Evolutionary conservation across 2,329 filamentous ascomycete genomes (phyloP).

Genomic region (Phoma sp.): DNA sequence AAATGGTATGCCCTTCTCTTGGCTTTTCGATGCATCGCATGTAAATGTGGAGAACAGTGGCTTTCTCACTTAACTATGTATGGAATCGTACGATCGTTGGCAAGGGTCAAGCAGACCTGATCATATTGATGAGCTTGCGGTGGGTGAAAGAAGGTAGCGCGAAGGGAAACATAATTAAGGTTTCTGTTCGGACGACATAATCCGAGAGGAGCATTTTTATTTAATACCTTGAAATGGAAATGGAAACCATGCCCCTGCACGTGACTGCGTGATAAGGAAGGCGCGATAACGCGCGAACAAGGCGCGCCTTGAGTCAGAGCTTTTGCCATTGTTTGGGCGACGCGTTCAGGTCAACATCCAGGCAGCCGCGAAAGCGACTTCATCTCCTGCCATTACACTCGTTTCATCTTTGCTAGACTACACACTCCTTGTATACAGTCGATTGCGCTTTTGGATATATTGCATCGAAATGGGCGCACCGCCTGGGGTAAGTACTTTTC

Average conservation of each 20-base stretch:
- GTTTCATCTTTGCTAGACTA: neutral
- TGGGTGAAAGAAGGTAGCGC: constrained; percentile 7
- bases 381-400: constrained; percentile 1
- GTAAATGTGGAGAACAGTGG: neutral
- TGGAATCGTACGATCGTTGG: neutral
- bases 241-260: neutral
- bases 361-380: constrained; percentile 12
- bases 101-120: neutral
- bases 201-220: neutral
- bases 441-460: neutral
- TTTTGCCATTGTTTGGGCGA: constrained; percentile 9
- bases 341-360: constrained; percentile 4
- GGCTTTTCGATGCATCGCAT: neutral
- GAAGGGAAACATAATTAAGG: neutral
- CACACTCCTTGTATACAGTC: neutral
- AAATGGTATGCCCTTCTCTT: neutral
- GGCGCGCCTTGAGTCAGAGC: constrained; percentile 15
- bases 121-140: neutral
- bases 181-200: neutral
- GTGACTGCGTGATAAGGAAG: constrained; percentile 16
- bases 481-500: constrained; percentile 34
- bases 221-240: too few species aligned
- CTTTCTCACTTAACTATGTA: neutral
- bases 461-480: constrained; percentile 26
- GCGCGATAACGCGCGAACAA: constrained; percentile 5